Evolutionary conservation across 192 early-diverging fungal species (phyloP).

Genomic region (Fimicolochytrium jonesii): DNA sequence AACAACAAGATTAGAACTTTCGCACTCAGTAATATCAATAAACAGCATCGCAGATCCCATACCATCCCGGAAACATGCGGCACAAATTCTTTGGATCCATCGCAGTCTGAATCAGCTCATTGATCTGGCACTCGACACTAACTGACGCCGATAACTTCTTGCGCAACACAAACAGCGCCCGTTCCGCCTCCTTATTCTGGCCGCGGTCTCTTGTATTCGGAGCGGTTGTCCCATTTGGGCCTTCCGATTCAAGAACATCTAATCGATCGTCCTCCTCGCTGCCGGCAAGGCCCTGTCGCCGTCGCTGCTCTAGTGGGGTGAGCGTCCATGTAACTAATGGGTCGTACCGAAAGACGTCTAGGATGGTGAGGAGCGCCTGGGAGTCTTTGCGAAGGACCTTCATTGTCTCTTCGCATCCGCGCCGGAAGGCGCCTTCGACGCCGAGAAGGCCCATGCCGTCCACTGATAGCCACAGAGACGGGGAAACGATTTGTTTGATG

Average conservation of each 20-base stretch:
- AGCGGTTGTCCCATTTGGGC: neutral
- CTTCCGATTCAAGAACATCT: neutral
- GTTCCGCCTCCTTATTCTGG: constrained; percentile 63
- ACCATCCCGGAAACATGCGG: constrained; percentile 60
- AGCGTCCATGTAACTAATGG: constrained; percentile 73
- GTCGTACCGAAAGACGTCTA: constrained; percentile 93
- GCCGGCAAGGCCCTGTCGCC: constrained; percentile 15
- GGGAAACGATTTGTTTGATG: no score
- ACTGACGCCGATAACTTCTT: constrained; percentile 56
- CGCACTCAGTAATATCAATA: no score
- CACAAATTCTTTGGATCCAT: constrained; percentile 53
- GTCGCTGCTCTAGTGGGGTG: constrained; percentile 16
- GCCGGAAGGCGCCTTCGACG: constrained; percentile 74
- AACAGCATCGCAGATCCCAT: no score
- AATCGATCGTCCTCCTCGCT: constrained; percentile 5
- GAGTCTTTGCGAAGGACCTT: constrained; percentile 75
- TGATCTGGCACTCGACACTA: constrained; percentile 66
- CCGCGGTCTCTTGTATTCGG: neutral
- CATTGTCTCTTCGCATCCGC: constrained; percentile 73
- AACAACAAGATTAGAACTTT: no score
- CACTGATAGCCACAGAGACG: no score
- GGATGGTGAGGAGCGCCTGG: constrained; percentile 75
- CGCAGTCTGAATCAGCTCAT: constrained; percentile 68
- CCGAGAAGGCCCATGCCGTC: constrained; percentile 83
- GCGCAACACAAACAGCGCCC: constrained; percentile 59